phyloP scores from a whole-genome alignment of 1,139 yeast species.

The Nakaseomyces glabratus region DNA sequence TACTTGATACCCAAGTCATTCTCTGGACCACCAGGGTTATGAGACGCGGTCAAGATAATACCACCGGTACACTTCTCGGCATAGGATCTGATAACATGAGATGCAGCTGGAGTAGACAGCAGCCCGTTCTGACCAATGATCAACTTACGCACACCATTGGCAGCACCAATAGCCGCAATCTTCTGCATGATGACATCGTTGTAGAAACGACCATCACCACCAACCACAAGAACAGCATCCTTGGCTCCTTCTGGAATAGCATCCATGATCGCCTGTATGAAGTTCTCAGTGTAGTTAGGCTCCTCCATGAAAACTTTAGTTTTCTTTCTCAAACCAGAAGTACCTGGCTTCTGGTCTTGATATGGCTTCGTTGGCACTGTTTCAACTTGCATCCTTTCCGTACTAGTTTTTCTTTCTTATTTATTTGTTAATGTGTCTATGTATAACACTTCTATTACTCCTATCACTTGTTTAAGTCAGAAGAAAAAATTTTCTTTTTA shows the following conservation, averaged over 20 bases:
- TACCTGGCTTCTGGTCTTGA: conserved; percentile 93
- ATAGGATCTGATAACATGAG: conserved; percentile 73
- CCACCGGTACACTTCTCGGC: conserved; percentile 74
- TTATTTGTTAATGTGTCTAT: too few relatives aligned
- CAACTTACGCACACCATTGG: conserved; percentile 78
- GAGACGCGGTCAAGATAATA: conserved; percentile 91
- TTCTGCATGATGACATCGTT: conserved; percentile 73
- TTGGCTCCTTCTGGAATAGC: conserved; percentile 85
- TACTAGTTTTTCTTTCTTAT: background rate
- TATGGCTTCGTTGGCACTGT: conserved; percentile 55
- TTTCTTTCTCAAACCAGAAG: conserved; percentile 91
- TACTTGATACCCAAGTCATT: conserved; percentile 94
- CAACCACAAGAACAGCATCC: conserved; percentile 74
- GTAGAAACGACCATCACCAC: conserved; percentile 95
- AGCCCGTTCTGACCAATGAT: conserved; percentile 84
- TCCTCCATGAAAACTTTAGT: conserved; percentile 70
- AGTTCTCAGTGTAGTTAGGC: conserved; percentile 82
- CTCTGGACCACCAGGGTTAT: conserved; percentile 96
- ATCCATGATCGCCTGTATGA: conserved; percentile 74
- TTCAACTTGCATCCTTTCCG: conserved; percentile 9
- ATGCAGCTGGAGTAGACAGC: conserved; percentile 92
- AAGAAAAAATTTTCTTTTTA: too few relatives aligned
- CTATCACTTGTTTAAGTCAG: too few relatives aligned
- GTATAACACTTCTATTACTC: too few relatives aligned
- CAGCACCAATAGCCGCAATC: conserved; percentile 78